Evolutionary conservation across 2,329 filamentous ascomycete species (phyloP).

Genomic region (Aspergillus nomiae): DNA sequence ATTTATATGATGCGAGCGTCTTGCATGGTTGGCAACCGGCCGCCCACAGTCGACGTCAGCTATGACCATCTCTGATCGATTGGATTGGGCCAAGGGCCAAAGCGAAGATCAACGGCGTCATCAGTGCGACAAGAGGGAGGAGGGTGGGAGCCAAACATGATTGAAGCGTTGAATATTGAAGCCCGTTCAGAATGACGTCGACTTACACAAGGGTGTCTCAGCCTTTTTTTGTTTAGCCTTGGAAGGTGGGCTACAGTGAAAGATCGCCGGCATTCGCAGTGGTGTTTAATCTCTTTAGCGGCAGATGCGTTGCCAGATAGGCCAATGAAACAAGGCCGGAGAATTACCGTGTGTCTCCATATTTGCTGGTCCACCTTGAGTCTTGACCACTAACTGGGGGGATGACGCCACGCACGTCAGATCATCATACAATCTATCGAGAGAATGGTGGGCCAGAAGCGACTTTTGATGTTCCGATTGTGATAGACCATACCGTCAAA

Average conservation of each 20-base stretch:
- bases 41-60: conserved; percentile 11
- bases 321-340: conserved; percentile 6
- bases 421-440: neutral
- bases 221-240: neutral
- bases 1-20: conserved; percentile 8
- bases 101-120: conserved; percentile 3
- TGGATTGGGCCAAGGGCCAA: conserved; percentile 3
- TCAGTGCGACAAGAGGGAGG: conserved; percentile 1
- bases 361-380: conserved; percentile 7
- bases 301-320: conserved; percentile 6
- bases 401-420: conserved; percentile 28
- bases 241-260: neutral
- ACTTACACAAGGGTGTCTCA: conserved; percentile 1
- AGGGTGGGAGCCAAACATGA: conserved; percentile 17
- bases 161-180: neutral
- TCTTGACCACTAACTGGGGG: neutral
- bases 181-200: conserved; percentile 9
- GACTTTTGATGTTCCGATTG: neutral
- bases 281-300: conserved; percentile 11
- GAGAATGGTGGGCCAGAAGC: neutral
- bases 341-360: conserved; percentile 12
- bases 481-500: neutral
- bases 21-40: neutral
- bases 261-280: conserved; percentile 7
- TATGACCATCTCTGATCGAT: neutral